Conservation (phyloP, 176 grass and related monocot species). For the Poa pratensis region DNA sequence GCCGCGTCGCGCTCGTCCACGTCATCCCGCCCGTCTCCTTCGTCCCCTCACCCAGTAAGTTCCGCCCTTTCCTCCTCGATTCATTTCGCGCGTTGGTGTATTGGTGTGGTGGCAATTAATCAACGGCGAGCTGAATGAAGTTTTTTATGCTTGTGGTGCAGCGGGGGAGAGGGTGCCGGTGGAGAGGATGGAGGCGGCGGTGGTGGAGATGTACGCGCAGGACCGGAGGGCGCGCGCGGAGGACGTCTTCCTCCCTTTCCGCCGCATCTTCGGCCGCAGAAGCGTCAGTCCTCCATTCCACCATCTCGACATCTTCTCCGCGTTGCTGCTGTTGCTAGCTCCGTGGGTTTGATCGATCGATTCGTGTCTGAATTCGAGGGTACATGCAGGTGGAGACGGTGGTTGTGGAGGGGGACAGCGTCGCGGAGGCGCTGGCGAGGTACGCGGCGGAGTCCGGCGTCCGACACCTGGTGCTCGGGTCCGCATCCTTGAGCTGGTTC, state of each 20-base stretch:
- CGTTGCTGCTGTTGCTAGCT: neutral
- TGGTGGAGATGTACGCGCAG: conserved; percentile 72
- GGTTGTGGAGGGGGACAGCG: conserved; percentile 75
- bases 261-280: conserved; percentile 56
- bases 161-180: conserved; percentile 70
- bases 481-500: conserved; percentile 51
- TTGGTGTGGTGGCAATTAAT: too few species aligned
- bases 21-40: conserved; percentile 71
- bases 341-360: neutral
- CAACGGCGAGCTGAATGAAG: conserved; percentile 23
- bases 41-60: conserved; percentile 75
- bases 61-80: neutral
- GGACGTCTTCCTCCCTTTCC: conserved; percentile 68
- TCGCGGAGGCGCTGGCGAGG: conserved; percentile 59
- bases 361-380: neutral
- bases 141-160: conserved; percentile 30
- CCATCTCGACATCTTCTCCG: neutral
- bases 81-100: neutral
- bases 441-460: conserved; percentile 68
- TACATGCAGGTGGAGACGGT: conserved; percentile 73
- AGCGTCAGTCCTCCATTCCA: conserved; percentile 39
- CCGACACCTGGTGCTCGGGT: conserved; percentile 73
- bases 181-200: conserved; percentile 60
- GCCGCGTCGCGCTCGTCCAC: conserved; percentile 69
- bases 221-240: conserved; percentile 57